Evolutionary conservation across 495 filamentous ascomycete genomes (phyloP).

Genomic region (Aspergillus carlsbadensis): DNA sequence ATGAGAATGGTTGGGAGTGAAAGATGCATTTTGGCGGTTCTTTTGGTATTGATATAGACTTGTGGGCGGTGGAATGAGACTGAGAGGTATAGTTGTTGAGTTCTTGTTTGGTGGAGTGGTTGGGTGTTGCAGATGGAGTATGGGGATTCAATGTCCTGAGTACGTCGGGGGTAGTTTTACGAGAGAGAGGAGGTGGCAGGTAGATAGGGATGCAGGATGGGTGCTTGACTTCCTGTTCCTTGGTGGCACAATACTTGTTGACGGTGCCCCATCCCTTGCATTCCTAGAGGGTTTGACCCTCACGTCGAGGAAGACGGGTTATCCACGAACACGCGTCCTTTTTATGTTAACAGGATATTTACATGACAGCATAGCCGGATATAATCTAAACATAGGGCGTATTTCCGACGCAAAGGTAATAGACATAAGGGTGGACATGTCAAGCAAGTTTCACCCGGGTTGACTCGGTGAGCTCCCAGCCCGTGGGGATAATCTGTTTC

Average conservation of each 20-base stretch:
- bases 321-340: background rate
- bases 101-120: too few species aligned
- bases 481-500: conserved; percentile 25
- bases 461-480: conserved; percentile 26
- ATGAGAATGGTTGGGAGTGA: conserved; percentile 19
- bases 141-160: too few species aligned
- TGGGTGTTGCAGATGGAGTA: too few species aligned
- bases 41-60: background rate
- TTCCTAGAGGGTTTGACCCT: background rate
- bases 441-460: conserved; percentile 20
- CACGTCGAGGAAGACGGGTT: background rate
- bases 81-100: too few species aligned
- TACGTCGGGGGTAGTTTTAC: too few species aligned
- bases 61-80: too few species aligned
- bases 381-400: background rate
- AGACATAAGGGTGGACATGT: too few species aligned
- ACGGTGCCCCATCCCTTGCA: conserved; percentile 1
- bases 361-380: background rate
- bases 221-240: background rate
- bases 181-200: background rate
- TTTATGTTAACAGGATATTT: background rate
- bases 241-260: background rate
- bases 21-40: conserved; percentile 31
- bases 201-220: background rate
- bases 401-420: too few species aligned